Evolutionary conservation across 495 filamentous ascomycete genomes (phyloP), one percentile per base, ranked within the genome.

Genomic region (Xylaria scruposa): DNA sequence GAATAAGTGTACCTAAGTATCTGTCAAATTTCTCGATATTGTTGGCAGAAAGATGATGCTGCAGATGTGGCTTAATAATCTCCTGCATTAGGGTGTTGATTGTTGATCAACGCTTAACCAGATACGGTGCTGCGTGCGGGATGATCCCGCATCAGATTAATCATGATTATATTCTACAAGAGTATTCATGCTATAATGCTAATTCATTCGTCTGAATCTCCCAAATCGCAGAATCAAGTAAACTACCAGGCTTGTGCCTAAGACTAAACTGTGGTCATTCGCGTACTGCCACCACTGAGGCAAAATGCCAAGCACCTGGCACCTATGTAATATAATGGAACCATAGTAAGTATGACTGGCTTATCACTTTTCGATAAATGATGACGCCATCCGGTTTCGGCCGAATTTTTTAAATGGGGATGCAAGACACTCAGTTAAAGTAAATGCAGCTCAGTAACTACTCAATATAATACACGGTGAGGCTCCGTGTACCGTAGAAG

Each of bases 21-120:
- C 6, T 49, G 7, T 49, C 38, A 13, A 15, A 17, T 46, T 15
- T 3, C 13, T 6, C n/a, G n/a, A n/a, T n/a, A 42, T 61, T 40
- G 19, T 61, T 61, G 33, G 58, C 33, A 60, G 17, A 36, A 60
- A 51, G n/a, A 53, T 53, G n/a, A 31, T 31, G n/a, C 46, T 47
- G 5, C 19, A 53, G n/a, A 24, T 51, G 47, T 12, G 13, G 51
- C 21, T 54, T 54, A 26, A 54, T 54, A 54, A 54, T 24, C 53
- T 56, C 26, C 53, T 24, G 6, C 53, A 31, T 53, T 10, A 24
- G 53, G 3, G 17, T 17, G 38, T 4, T 33, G n/a, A 60, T 60
- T 38, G 36, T 38, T 38, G 36, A 38, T 38, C 36, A 38, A 12
- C 31, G 54, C 33, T 38, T 38, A 38, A n/a, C 29, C 29, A 21